These are phyloP conservation scores for Apiotrichum akiyoshidainum DNA, from an alignment of 1,284 basidiomycete genomes.

Conservation along the genomic window DNA sequence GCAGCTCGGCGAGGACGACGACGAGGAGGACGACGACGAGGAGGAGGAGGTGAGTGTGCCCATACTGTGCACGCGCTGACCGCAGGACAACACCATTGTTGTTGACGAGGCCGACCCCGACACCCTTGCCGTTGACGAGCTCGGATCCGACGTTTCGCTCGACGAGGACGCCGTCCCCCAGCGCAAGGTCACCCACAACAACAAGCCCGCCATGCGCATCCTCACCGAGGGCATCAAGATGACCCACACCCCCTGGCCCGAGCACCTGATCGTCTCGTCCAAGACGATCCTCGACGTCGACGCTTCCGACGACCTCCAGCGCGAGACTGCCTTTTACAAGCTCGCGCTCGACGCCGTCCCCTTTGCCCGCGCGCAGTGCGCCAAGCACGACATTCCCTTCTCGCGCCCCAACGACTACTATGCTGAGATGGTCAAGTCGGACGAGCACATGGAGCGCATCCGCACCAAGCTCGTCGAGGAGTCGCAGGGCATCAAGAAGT, in stretches of 20 bases:
- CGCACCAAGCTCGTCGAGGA: slow-evolving; percentile 89
- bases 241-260: slow-evolving; percentile 76
- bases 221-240: slow-evolving; percentile 76
- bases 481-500: slow-evolving; percentile 78
- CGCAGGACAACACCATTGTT: slow-evolving; percentile 41
- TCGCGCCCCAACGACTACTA: slow-evolving; percentile 94
- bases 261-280: slow-evolving; percentile 73
- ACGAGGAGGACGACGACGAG: slow-evolving; percentile 59
- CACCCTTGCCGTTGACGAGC: slow-evolving; percentile 66
- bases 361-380: slow-evolving; percentile 68
- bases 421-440: slow-evolving; percentile 98
- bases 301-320: slow-evolving; percentile 73
- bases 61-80: neutral
- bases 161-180: slow-evolving; percentile 73
- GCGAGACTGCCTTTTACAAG: slow-evolving; percentile 96
- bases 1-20: slow-evolving; percentile 56
- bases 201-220: slow-evolving; percentile 75
- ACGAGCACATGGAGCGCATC: slow-evolving; percentile 96
- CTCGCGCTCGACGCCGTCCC: slow-evolving; percentile 83
- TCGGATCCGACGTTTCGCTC: slow-evolving; percentile 59
- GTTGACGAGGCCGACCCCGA: slow-evolving; percentile 51
- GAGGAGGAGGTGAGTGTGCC: slow-evolving; percentile 57
- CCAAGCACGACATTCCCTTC: slow-evolving; percentile 72
- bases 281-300: slow-evolving; percentile 72
- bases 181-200: slow-evolving; percentile 78